Evolutionary conservation across 371 early-diverging fungal genomes (phyloP).

Genomic region (Mortierella sp.): DNA sequence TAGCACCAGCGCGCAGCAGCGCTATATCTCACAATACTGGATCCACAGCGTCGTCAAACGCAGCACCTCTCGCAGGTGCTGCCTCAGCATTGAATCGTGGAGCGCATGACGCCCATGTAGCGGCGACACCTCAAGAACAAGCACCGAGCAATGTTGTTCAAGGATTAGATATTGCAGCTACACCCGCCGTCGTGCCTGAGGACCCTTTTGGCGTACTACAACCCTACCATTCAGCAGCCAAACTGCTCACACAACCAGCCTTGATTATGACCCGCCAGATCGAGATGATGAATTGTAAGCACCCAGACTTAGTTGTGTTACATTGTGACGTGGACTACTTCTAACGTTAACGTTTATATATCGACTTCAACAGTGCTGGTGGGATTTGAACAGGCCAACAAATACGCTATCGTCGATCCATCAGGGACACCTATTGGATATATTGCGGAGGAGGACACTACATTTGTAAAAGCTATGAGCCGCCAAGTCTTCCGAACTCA

Average conservation of each 20-base stretch:
- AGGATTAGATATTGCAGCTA: conserved; percentile 44
- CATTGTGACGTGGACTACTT: not conserved
- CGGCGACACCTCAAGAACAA: conserved; percentile 9
- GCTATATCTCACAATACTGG: conserved; percentile 7
- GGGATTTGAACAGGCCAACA: conserved; percentile 92
- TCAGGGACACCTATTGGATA: conserved; percentile 80
- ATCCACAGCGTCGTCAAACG: not conserved
- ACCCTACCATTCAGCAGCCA: conserved; percentile 54
- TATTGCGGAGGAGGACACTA: conserved; percentile 82
- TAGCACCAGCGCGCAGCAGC: conserved; percentile 27
- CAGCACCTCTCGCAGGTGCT: conserved; percentile 13
- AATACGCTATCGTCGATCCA: conserved; percentile 83
- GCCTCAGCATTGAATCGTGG: conserved; percentile 9
- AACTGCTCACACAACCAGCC: conserved; percentile 68
- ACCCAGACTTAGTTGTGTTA: not conserved
- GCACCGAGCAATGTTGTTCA: conserved; percentile 19
- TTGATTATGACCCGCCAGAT: conserved; percentile 82
- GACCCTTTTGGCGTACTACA: conserved; percentile 47
- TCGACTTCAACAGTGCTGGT: conserved; percentile 28
- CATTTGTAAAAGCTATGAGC: conserved; percentile 70
- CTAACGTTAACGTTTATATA: not conserved
- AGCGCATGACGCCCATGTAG: not conserved
- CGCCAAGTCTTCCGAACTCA: conserved; percentile 86
- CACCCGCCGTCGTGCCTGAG: conserved; percentile 53
- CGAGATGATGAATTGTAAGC: conserved; percentile 82